Evolutionary conservation across 495 filamentous ascomycete genomes (phyloP), one percentile per base, ranked within the genome.

Genomic region (Aspergillus leporis): DNA sequence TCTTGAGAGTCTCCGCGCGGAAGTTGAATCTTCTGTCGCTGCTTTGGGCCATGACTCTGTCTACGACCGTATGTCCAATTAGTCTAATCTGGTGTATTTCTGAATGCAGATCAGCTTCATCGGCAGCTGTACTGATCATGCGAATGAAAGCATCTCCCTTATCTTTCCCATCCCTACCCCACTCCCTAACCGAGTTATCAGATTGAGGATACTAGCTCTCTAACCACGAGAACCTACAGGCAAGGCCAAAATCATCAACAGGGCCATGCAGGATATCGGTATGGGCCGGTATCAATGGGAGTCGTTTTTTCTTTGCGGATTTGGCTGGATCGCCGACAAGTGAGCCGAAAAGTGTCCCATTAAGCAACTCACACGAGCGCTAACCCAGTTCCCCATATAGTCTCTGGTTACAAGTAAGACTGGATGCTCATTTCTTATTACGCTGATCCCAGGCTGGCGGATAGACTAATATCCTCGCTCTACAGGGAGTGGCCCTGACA

Each of bases 211-310:
- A 28, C 25, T 28, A 6, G 25, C 25, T 28, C 25, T 28, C 25
- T 28, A 28, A 28, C 25, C 25, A 28, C 25, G 25, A 6, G 6
- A 28, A 28, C 3, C 25, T 28, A 6, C 25, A 72, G 68, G 72
- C 22, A 74, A 73, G 54, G 66, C 69, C 34, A 84, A 82, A 60
- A 76, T 86, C 13, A 83, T 86, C 61, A 86, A 85, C 64, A 75
- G 81, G 49, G 83, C 84, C 10, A 75, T 86, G 28, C 76, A 82
- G 59, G 89, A 93, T 69, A 93, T 94, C 62, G 91, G 91, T 6
- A 94, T 93, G 83, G 91, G 91, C 56, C 78, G 80, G 58, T 95
- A 94, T 65, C 90, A 95, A 72, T 92, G 86, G 87, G 81, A 89
- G 61, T 78, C 93, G 2, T 93, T 93, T 70, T 72, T 82, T 50